Evolutionary conservation across 441 rosid species (phyloP).

Genomic region (Adansonia gregorii): DNA sequence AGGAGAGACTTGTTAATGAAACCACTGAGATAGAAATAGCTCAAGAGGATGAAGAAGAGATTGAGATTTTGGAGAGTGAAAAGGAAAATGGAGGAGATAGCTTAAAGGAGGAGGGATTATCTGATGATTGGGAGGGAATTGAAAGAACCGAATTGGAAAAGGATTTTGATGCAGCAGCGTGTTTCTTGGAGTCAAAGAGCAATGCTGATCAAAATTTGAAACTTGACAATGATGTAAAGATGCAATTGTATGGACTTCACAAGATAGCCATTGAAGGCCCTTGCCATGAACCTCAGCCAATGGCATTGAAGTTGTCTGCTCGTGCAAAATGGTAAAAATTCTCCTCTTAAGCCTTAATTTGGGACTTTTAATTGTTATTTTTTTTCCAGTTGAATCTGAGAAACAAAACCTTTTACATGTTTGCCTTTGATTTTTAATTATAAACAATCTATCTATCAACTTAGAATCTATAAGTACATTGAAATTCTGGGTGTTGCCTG

Average conservation of each 20-base stretch:
- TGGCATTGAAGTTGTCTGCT: conserved; percentile 51
- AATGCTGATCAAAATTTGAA: conserved; percentile 31
- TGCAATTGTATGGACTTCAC: conserved; percentile 50
- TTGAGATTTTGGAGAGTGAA: conserved; percentile 21
- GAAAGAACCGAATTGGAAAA: conserved; percentile 49
- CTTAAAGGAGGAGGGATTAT: conserved; percentile 11
- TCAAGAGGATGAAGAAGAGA: conserved; percentile 17
- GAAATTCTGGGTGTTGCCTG: background rate
- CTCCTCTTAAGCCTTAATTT: no score
- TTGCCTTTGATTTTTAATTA: no score
- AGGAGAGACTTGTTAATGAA: conserved; percentile 7
- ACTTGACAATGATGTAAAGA: conserved; percentile 33
- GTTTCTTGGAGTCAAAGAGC: conserved; percentile 32
- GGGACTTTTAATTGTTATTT: no score
- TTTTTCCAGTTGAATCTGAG: no score
- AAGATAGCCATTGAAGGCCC: conserved; percentile 57
- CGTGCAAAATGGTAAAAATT: conserved; percentile 48
- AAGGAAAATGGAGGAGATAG: background rate
- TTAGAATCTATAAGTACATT: background rate
- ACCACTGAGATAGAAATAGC: conserved; percentile 9
- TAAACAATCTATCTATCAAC: background rate
- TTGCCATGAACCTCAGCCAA: conserved; percentile 44
- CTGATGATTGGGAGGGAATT: conserved; percentile 55
- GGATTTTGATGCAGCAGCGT: conserved; percentile 43
- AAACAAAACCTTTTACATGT: no score